A percentile compares a stretch with the other conserved stretches of the same genome.
phyloP scores from a whole-genome alignment of 441 rosid genomes.

The Syzygium syzygioides region DNA sequence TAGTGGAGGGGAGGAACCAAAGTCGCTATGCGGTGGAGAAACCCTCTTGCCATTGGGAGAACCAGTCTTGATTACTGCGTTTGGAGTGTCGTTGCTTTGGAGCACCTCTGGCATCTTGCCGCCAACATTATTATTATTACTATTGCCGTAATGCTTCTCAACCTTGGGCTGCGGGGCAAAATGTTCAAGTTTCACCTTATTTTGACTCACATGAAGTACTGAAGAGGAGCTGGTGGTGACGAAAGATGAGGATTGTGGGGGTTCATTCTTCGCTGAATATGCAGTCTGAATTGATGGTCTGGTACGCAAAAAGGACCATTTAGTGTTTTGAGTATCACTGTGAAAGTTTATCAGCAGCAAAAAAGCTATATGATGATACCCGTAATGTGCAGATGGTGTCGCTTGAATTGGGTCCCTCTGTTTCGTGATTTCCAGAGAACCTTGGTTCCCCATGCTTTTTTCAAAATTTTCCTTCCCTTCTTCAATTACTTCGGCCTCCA shows the following conservation, averaged over 20 bases:
- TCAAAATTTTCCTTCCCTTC: neutral
- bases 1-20: conserved; percentile 53
- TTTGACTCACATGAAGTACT: conserved; percentile 22
- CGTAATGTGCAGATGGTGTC: neutral
- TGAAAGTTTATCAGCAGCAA: neutral
- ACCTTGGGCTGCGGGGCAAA: conserved; percentile 31
- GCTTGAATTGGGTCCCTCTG: neutral
- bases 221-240: conserved; percentile 50
- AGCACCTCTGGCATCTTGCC: conserved; percentile 54
- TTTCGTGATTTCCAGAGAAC: neutral
- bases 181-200: conserved; percentile 37
- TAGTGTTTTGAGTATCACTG: neutral
- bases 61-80: conserved; percentile 36
- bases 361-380: neutral
- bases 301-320: conserved; percentile 6
- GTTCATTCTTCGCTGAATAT: conserved; percentile 56
- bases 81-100: conserved; percentile 32
- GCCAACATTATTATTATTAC: conserved; percentile 5
- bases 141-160: conserved; percentile 39
- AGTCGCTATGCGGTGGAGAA: conserved; percentile 64
- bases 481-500: neutral
- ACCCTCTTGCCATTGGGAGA: conserved; percentile 98
- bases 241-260: conserved; percentile 51
- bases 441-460: neutral
- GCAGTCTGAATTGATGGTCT: conserved; percentile 65